Base-by-base conservation (phyloP, 768 basidiomycete species). In the Strobilomyces dryophilus region DNA sequence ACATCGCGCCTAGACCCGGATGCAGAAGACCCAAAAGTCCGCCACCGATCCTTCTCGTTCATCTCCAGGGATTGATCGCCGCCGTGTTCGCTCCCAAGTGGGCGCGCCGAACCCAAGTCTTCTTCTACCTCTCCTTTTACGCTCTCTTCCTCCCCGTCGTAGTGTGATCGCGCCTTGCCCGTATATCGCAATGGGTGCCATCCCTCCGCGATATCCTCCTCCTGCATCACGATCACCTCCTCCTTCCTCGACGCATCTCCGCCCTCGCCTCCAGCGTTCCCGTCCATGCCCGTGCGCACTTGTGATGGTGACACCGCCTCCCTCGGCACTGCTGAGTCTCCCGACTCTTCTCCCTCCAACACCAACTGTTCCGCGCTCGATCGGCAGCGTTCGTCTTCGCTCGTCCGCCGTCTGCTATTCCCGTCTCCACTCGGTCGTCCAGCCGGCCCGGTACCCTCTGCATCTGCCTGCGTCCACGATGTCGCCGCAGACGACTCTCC, bases 291-390 rank as follows among this genome's bases (percentile, higher is more conserved):
- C 14, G 71, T 66, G 35, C 69, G 63, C 32, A 69, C 60, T 18
- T 62, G 72, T 26, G 71, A 72, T 4, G 63, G 68, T 41, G 71
- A 68, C 21, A 68, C 43, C 24, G 48, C 61, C 45, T 66, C 42
- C n/a, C 15, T 18, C 11, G 36, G n/a, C 31, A 29, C 18, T 27
- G 14, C 34, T 27, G 14, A 21, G 32, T 47, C 46, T 35, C 20
- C 27, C n/a, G 8, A 10, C 29, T 10, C 48, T 6, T 21, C 49
- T 6, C 34, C 46, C 37, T 36, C 27, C 45, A 9, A 3, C 1
- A 4, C 24, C 50, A 24, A 6, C 14, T 17, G 17, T 14, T 42
- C 55, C 24, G 12, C 36, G 18, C 47, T 45, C 29, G 41, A 47
- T 40, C 61, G 53, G 41, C 43, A 53, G 2, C 11, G 32, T 0